Evolutionary conservation across 164 flowering plant species (phyloP), one percentile per base, ranked within the genome.

Genomic region (Piper longum): DNA sequence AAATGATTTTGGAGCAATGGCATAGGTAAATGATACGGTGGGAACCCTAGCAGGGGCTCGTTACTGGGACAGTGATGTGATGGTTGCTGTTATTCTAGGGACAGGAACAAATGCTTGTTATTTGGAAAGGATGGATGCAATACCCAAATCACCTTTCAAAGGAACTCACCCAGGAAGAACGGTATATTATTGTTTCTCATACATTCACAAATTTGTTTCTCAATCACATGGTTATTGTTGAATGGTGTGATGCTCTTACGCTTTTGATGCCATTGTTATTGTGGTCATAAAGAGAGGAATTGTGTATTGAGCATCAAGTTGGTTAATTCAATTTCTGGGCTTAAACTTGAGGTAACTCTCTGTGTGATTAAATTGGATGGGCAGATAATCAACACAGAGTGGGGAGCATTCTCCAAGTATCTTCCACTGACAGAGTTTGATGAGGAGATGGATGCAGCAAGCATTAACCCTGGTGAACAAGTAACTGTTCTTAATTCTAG

Each of bases 41-140:
- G 98, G 86, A 65, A 83, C 93, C 13, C 75, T 92, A 63, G 98
- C 98, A n/a, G 89, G 93, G 57, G 96, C 88, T 57, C 79, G 81
- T 36, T 88, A 92, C 67, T 82, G 85, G 86, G 95, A 92, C 64
- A 75, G 86, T 16, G 91, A 92, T 76, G 93, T 82, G 19, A 77
- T 85, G 87, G 87, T 81, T 71, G 96, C 91, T 62, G 95, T 89
- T 61, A 84, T 92, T 75, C 75, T 92, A 65, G 98, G 96, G n/a
- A 92, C 96, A 39, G 96, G 96, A 73, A 89, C 98, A 41, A 89
- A 92, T 76, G 98, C 98, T 7, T 88, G 91, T 71, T 92, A 89
- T 72, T 80, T 92, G 13, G 89, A 92, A 69, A 73, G 78, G 39
- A 64, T 60, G 51, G 84, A 83, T 74, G 81, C 81, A 54, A 86